Evolutionary conservation across 495 filamentous ascomycete species (phyloP).

Genomic region (Monascus purpureus): DNA sequence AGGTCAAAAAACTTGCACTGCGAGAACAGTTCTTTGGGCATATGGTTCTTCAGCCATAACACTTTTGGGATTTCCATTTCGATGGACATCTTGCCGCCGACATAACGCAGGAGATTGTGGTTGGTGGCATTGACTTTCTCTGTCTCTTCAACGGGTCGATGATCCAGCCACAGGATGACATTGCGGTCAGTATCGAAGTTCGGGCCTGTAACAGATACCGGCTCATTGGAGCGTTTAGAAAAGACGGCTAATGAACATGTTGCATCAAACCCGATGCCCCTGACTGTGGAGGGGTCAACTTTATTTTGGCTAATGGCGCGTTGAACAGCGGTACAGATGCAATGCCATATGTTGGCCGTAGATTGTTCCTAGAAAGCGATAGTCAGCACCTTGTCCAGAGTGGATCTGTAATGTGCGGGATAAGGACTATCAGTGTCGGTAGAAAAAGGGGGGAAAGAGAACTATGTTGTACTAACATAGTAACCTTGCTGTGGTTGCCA

Average conservation of each 20-base stretch:
- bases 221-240: conserved; percentile 73
- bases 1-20: conserved; percentile 95
- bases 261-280: conserved; percentile 90
- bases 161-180: conserved; percentile 85
- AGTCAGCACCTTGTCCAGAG: conserved; percentile 8
- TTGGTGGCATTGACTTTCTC: conserved; percentile 80
- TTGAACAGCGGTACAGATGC: conserved; percentile 72
- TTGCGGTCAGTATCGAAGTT: conserved; percentile 79
- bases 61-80: conserved; percentile 99
- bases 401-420: conserved; percentile 1
- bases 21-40: conserved; percentile 82
- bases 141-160: conserved; percentile 80
- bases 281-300: conserved; percentile 56
- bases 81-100: conserved; percentile 92
- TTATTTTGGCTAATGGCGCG: conserved; percentile 64
- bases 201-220: conserved; percentile 75
- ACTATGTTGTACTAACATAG: conserved; percentile 66
- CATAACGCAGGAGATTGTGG: conserved; percentile 88
- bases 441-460: no score
- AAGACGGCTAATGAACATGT: conserved; percentile 94
- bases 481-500: conserved; percentile 88
- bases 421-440: no score
- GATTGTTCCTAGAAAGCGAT: conserved; percentile 79
- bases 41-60: conserved; percentile 93
- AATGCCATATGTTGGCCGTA: conserved; percentile 87